Evolutionary conservation across 352 stramenopile genomes (phyloP), one percentile per base, ranked within the genome.

Genomic region (Detonula confervacea): DNA sequence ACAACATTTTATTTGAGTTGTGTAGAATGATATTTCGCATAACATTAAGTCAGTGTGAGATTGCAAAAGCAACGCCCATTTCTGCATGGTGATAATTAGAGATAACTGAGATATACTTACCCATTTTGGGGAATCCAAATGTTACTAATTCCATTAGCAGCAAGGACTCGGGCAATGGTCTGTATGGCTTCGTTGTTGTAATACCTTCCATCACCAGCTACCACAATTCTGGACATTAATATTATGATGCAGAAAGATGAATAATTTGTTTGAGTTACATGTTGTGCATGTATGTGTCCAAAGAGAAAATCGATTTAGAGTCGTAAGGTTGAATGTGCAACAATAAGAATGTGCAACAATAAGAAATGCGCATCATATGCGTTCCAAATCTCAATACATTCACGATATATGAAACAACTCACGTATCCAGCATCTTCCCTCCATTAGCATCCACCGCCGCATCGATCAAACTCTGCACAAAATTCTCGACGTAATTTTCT

Each of bases 91-190:
- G n/a, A n/a, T n/a, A n/a, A n/a, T n/a, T n/a, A n/a, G n/a, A n/a
- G n/a, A n/a, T n/a, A n/a, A n/a, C n/a, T n/a, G n/a, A n/a, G n/a
- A n/a, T n/a, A n/a, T n/a, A n/a, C 59, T 67, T 25, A 67, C 59
- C 97, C 97, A 72, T 95, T 87, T 83, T 98, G 91, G 20, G 92
- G 97, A 54, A 99, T 96, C 95, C 96, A 98, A 60, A 99, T 93
- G 62, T 97, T 95, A 61, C 95, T 87, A 1, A 99, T 95, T 55
- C 97, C 97, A 65, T 98, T 98, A 2, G 94, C 97, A n/a, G 98
- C 96, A n/a, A 96, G 91, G 61, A 99, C 97, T 74, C 96, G 94
- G 60, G 97, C 93, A 80, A 99, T 99, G 65, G 95, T 97, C 87
- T 99, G 96, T 73, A 99, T 98, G 14, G 97, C 97, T 60, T 91